phyloP scores from a whole-genome alignment of 495 filamentous ascomycete species.

The Podospora conica region DNA sequence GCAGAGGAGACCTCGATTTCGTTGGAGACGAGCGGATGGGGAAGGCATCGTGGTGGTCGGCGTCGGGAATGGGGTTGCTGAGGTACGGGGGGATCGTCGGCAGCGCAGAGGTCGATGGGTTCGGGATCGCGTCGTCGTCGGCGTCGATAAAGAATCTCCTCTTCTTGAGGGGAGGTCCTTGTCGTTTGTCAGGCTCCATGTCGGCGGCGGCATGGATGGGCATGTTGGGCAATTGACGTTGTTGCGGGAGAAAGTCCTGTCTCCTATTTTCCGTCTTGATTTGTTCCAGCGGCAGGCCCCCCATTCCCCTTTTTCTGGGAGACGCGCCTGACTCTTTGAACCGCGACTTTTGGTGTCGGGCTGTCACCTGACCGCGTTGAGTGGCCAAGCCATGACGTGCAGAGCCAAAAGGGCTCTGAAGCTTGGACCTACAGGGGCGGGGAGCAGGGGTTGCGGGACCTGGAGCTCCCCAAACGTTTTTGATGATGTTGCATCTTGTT shows the following conservation, averaged over 20 bases:
- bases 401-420: background rate
- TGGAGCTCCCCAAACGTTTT: background rate
- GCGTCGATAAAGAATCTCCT: background rate
- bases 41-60: background rate
- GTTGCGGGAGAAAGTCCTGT: background rate
- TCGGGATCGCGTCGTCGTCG: background rate
- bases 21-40: background rate
- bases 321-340: conserved; percentile 18
- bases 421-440: background rate
- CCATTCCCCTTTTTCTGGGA: background rate
- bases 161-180: background rate
- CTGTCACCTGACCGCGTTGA: conserved; percentile 27
- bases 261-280: background rate
- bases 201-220: background rate
- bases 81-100: background rate
- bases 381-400: background rate
- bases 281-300: background rate
- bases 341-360: conserved; percentile 28
- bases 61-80: background rate
- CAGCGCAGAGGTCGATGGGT: background rate
- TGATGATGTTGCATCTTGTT: background rate
- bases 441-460: background rate
- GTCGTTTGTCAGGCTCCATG: background rate
- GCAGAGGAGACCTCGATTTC: conserved; percentile 13
- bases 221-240: background rate